Percentiles rank a stretch among this genome's conserved stretches.
Evolutionary conservation across 495 filamentous ascomycete species (phyloP).

Genomic region (Symbiotaphrina buchneri): DNA sequence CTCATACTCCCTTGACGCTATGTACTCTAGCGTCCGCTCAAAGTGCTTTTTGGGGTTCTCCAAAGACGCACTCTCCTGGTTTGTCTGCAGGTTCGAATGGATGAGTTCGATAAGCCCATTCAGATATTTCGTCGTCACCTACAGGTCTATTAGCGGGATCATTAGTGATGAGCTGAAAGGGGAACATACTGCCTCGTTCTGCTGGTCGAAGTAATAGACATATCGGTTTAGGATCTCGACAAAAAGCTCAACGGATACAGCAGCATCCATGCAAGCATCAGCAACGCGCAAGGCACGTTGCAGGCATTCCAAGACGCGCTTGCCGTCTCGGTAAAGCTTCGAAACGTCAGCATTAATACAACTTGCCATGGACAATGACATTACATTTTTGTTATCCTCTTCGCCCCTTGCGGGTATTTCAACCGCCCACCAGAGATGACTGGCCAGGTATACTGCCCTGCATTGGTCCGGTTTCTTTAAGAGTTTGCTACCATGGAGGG

Average conservation of each 20-base stretch:
- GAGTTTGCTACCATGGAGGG: constrained; percentile 87
- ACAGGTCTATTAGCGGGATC: constrained; percentile 2
- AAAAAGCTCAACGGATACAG: constrained; percentile 89
- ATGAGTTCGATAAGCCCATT: constrained; percentile 97
- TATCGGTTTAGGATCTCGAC: constrained; percentile 96
- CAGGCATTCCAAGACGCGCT: constrained; percentile 86
- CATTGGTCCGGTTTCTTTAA: constrained; percentile 97
- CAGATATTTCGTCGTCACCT: constrained; percentile 93
- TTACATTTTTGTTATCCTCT: constrained; percentile 63
- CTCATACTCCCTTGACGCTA: constrained; percentile 75
- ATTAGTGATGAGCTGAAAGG: constrained; percentile 1
- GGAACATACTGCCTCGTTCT: constrained; percentile 72
- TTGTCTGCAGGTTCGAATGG: constrained; percentile 78
- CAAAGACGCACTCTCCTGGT: constrained; percentile 55
- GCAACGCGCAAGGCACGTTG: constrained; percentile 90
- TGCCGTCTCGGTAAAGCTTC: constrained; percentile 89
- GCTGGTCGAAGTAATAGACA: constrained; percentile 97
- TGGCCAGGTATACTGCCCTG: constrained; percentile 84
- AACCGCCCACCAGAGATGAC: constrained; percentile 93
- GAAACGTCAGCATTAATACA: constrained; percentile 10
- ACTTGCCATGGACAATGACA: constrained; percentile 15
- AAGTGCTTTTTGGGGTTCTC: constrained; percentile 85
- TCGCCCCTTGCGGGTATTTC: constrained; percentile 66
- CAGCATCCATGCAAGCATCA: constrained; percentile 98
- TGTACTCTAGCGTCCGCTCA: constrained; percentile 82